phyloP scores from a whole-genome alignment of 495 filamentous ascomycete species.

The Trichocladium antarcticum region DNA sequence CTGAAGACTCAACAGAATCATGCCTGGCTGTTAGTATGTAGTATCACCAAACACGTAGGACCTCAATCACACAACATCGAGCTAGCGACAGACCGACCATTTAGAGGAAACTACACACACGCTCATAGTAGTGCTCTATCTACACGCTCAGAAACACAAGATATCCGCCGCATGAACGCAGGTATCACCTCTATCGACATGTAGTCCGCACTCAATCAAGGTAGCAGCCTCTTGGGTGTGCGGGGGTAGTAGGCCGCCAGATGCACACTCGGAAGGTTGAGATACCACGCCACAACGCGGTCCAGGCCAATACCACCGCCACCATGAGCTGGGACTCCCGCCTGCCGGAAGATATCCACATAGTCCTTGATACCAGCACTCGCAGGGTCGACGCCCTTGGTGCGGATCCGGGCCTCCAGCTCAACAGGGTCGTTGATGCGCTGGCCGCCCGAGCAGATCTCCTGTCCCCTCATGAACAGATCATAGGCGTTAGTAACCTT shows the following conservation, averaged over 20 bases:
- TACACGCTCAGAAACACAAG: too few species aligned
- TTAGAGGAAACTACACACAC: background rate
- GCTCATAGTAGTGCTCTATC: background rate
- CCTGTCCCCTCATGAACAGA: conserved; percentile 86
- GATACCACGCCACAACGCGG: conserved; percentile 78
- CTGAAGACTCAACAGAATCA: too few species aligned
- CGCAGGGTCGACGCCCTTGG: conserved; percentile 62
- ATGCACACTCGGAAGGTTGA: conserved; percentile 72
- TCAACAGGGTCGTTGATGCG: conserved; percentile 65
- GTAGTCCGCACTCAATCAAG: conserved; percentile 30
- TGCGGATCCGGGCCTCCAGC: conserved; percentile 55
- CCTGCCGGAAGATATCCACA: conserved; percentile 66
- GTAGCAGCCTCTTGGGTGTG: conserved; percentile 71
- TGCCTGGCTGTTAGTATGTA: too few species aligned
- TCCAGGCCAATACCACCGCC: conserved; percentile 84
- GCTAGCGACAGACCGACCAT: too few species aligned
- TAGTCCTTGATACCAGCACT: conserved; percentile 74
- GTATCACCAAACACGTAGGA: too few species aligned
- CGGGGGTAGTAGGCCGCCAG: conserved; percentile 69
- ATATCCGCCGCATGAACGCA: too few species aligned
- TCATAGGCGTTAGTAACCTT: conserved; percentile 75
- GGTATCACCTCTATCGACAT: too few species aligned
- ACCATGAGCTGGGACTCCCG: conserved; percentile 64
- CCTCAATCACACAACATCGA: too few species aligned
- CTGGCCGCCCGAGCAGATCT: conserved; percentile 64